A percentile compares a stretch with the other conserved stretches of the same genome.
Evolutionary conservation across 352 stramenopile genomes (phyloP).

Genomic region (Globisporangium apiculatum): DNA sequence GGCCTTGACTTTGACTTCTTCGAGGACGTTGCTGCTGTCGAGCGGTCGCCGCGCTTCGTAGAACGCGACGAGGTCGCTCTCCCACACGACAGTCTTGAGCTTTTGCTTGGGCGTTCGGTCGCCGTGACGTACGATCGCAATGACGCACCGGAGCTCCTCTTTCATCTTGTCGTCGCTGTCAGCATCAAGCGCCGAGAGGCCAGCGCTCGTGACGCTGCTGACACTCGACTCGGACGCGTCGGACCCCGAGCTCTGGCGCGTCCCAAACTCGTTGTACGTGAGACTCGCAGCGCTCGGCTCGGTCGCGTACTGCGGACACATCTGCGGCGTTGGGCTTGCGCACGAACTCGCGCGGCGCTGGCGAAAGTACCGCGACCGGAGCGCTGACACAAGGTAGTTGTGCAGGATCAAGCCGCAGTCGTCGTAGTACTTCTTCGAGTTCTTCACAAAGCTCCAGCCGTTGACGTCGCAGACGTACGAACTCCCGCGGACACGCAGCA

Average conservation of each 20-base stretch:
- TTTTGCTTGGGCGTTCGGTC: slow-evolving; percentile 99
- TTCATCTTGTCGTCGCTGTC: slow-evolving; percentile 61
- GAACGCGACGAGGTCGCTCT: slow-evolving; percentile 80
- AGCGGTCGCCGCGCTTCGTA: slow-evolving; percentile 55
- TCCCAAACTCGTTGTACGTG: slow-evolving; percentile 19
- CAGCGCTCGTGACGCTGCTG: slow-evolving; percentile 41
- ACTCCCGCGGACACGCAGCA: slow-evolving; percentile 89
- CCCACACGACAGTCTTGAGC: slow-evolving; percentile 91
- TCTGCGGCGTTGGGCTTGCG: slow-evolving; percentile 33
- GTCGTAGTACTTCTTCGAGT: slow-evolving; percentile 98
- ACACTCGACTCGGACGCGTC: slow-evolving; percentile 68
- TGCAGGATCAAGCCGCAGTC: slow-evolving; percentile 95
- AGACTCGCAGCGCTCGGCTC: slow-evolving; percentile 29
- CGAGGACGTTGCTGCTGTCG: slow-evolving; percentile 51
- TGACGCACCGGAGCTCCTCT: slow-evolving; percentile 98
- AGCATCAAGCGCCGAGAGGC: slow-evolving; percentile 5
- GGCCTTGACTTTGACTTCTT: slow-evolving; percentile 83
- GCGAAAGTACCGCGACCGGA: slow-evolving; percentile 75
- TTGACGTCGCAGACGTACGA: slow-evolving; percentile 99
- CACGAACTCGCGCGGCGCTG: slow-evolving; percentile 52
- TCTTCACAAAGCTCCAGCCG: slow-evolving; percentile 99
- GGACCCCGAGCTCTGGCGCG: slow-evolving; percentile 51
- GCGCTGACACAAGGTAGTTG: slow-evolving; percentile 80
- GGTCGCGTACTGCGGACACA: slow-evolving; percentile 77
- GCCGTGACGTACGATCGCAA: slow-evolving; percentile 97